phyloP scores from a whole-genome alignment of 108 stramenopile species.

The Nitzschia sp. region DNA sequence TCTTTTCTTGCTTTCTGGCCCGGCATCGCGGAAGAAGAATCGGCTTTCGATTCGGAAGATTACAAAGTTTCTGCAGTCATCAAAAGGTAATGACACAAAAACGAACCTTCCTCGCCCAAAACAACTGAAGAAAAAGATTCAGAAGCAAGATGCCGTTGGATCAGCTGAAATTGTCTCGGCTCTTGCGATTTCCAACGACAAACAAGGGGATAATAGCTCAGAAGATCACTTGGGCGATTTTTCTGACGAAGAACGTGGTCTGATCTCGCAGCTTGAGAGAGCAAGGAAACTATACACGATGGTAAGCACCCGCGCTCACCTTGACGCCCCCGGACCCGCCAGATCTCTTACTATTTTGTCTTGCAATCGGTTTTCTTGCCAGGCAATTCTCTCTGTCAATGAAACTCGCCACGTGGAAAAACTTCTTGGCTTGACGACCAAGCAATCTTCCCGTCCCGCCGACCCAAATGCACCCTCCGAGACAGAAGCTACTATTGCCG shows the following conservation, averaged over 20 bases:
- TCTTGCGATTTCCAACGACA: background rate
- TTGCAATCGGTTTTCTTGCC: too few relatives aligned
- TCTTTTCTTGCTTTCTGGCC: conserved; percentile 22
- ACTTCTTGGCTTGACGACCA: conserved; percentile 28
- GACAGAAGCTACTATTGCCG: background rate
- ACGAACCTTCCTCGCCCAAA: too few relatives aligned
- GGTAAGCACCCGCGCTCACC: too few relatives aligned
- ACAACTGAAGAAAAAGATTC: too few relatives aligned
- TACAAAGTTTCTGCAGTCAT: conserved; percentile 17
- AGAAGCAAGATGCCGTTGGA: too few relatives aligned
- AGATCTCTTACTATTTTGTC: too few relatives aligned
- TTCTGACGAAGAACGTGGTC: conserved; percentile 13
- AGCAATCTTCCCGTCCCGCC: background rate
- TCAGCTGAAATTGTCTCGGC: background rate
- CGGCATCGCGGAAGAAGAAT: conserved; percentile 20
- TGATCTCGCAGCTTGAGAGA: conserved; percentile 14
- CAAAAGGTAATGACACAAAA: conserved; percentile 8
- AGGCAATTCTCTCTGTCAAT: conserved; percentile 38
- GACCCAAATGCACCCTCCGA: background rate
- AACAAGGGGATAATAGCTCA: too few relatives aligned
- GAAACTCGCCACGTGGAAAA: conserved; percentile 26
- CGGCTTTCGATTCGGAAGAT: conserved; percentile 39
- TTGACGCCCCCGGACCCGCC: too few relatives aligned
- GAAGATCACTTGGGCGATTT: conserved; percentile 3
- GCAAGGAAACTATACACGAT: conserved; percentile 47